Conservation (phyloP, 208 protist species). For the Tritrichomonas musculus region DNA sequence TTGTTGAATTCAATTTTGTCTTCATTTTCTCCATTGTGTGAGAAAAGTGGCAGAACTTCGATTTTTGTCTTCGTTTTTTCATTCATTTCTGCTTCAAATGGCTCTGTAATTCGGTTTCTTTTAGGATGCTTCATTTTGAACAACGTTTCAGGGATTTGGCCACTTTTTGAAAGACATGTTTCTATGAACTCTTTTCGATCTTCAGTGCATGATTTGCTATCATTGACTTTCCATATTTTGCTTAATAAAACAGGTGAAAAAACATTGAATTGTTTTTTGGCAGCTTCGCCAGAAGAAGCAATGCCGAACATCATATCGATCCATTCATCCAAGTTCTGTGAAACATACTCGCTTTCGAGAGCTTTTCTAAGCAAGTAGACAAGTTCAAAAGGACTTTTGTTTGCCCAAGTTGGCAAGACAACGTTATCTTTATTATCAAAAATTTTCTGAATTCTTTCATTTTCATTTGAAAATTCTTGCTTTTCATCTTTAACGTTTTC, state of each 20-base stretch:
- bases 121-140: not conserved
- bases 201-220: no score
- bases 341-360: constrained; percentile 35
- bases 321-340: not conserved
- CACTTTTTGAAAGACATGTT: not conserved
- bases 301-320: not conserved
- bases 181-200: not conserved
- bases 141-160: not conserved
- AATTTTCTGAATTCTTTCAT: no score
- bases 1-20: no score
- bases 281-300: not conserved
- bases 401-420: not conserved
- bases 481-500: no score
- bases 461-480: no score
- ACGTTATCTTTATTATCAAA: no score
- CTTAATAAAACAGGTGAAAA: not conserved
- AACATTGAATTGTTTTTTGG: not conserved
- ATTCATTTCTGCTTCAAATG: no score
- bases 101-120: no score
- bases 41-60: no score
- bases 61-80: no score
- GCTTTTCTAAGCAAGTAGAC: not conserved
- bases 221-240: no score
- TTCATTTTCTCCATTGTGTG: no score
- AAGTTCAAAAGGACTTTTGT: not conserved